Conservation (phyloP, 441 rosid species). For the Cnidoscolus chayamansa region DNA sequence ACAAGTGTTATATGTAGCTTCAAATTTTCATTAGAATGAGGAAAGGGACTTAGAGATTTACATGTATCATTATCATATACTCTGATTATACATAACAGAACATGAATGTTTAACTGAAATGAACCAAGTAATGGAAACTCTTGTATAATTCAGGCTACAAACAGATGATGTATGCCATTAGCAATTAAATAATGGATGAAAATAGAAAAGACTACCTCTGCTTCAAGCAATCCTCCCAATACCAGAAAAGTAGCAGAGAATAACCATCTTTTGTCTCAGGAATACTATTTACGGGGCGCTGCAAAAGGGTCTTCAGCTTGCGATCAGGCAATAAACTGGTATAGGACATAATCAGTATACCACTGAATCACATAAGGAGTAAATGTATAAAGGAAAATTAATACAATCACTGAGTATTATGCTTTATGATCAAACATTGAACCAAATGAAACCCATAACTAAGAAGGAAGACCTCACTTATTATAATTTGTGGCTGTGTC, state of each 20-base stretch:
- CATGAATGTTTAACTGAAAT: neutral
- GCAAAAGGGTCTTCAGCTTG: conserved; percentile 85
- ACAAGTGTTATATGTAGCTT: neutral
- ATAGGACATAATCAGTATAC: conserved; percentile 6
- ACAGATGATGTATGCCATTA: neutral
- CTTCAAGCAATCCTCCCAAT: conserved; percentile 93
- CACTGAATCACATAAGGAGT: neutral
- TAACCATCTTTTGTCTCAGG: conserved; percentile 87
- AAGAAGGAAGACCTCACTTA: neutral
- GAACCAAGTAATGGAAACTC: neutral
- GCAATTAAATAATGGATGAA: neutral
- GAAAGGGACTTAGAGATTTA: neutral
- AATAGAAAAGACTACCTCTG: conserved; percentile 50
- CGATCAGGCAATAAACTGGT: conserved; percentile 83
- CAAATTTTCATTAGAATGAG: neutral
- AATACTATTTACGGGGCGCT: conserved; percentile 59
- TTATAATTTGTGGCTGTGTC: neutral
- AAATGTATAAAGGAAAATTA: conserved; percentile 3
- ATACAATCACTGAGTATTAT: neutral
- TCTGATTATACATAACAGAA: neutral
- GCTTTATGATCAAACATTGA: neutral
- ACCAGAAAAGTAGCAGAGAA: conserved; percentile 91
- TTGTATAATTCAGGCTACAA: neutral
- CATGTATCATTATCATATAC: neutral
- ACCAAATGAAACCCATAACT: neutral